Conservation (phyloP, 2,329 filamentous ascomycete species). For the Coniella vitis region DNA sequence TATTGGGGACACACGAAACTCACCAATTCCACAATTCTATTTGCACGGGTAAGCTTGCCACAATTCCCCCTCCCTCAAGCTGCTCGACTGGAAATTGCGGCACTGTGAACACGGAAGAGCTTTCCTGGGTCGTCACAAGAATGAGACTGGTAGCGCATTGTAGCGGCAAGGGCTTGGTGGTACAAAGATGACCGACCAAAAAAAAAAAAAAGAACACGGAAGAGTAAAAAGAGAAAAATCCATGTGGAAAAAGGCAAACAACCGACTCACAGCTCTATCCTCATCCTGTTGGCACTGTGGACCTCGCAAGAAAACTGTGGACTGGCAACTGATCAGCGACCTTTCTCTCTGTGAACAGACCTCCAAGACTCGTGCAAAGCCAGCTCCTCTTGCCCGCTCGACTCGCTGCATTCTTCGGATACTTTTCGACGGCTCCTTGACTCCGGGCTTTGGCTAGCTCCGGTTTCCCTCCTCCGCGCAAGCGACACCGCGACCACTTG, state of each 20-base stretch:
- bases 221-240: no score
- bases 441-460: slow-evolving; percentile 17
- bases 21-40: background rate
- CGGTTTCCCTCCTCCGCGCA: slow-evolving; percentile 2
- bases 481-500: background rate
- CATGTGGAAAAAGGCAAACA: no score
- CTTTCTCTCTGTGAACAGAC: background rate
- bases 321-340: no score
- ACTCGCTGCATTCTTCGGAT: background rate
- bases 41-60: background rate
- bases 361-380: background rate
- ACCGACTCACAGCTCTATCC: background rate
- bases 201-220: background rate
- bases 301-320: no score
- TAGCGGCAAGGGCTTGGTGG: no score
- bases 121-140: background rate
- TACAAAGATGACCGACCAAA: no score
- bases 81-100: no score
- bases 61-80: no score
- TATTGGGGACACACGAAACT: background rate
- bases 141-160: no score
- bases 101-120: no score
- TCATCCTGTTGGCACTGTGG: no score
- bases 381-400: no score
- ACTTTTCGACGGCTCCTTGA: background rate